phyloP scores from a whole-genome alignment of 2,329 filamentous ascomycete species.

The Xenoacremonium recifei region DNA sequence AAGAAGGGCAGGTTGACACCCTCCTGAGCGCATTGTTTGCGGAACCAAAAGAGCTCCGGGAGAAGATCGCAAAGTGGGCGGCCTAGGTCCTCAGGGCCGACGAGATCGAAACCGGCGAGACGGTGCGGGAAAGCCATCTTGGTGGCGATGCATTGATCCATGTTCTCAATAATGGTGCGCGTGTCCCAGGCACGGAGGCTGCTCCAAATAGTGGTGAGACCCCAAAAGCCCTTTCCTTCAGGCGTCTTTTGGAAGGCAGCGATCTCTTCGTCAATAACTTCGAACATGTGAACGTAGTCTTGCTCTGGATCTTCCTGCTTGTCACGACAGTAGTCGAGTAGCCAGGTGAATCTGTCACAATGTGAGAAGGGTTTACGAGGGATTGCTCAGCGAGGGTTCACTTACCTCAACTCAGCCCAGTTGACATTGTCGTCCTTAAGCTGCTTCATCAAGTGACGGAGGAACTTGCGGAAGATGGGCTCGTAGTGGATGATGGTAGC shows the following conservation, averaged over 20 bases:
- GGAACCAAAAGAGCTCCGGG: constrained; percentile 91
- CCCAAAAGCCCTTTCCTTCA: constrained; percentile 78
- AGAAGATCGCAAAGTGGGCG: constrained; percentile 73
- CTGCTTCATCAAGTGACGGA: constrained; percentile 68
- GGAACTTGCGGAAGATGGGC: constrained; percentile 77
- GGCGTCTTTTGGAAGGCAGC: constrained; percentile 69
- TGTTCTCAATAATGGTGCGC: constrained; percentile 69
- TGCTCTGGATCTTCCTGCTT: constrained; percentile 64
- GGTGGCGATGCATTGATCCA: constrained; percentile 83
- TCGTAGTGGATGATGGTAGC: constrained; percentile 82
- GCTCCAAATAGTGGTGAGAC: constrained; percentile 82
- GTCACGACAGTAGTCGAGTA: constrained; percentile 65
- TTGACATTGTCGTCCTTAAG: constrained; percentile 78
- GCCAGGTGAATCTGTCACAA: constrained; percentile 64
- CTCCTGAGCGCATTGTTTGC: constrained; percentile 75
- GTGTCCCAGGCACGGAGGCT: constrained; percentile 64
- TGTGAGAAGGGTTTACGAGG: constrained; percentile 9
- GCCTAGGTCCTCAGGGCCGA: constrained; percentile 82
- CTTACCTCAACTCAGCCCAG: constrained; percentile 74
- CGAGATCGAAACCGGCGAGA: constrained; percentile 84
- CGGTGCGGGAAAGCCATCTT: constrained; percentile 78
- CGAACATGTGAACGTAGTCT: constrained; percentile 69
- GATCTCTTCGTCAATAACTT: constrained; percentile 75
- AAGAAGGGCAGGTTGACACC: constrained; percentile 87
- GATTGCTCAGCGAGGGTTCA: neutral